These are phyloP conservation scores for Ceratocystis smalleyi DNA, from an alignment of 2,329 filamentous ascomycete species.

Conservation along the genomic window DNA sequence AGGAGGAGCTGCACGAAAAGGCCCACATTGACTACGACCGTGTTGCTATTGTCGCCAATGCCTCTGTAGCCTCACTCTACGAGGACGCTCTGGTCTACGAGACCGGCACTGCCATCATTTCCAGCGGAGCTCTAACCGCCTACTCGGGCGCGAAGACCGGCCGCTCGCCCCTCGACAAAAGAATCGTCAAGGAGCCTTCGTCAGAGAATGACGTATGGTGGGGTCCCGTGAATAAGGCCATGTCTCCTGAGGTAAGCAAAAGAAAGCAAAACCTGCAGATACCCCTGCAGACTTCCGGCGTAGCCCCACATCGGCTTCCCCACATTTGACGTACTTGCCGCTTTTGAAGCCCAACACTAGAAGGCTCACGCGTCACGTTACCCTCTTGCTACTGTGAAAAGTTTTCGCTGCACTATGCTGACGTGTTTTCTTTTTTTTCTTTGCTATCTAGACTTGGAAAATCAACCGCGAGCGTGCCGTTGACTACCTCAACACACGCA, in stretches of 20 bases:
- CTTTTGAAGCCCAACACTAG: background rate
- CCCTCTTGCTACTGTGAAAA: background rate
- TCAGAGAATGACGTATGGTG: constrained; percentile 95
- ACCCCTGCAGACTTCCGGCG: background rate
- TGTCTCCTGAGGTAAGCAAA: constrained; percentile 71
- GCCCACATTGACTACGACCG: constrained; percentile 99
- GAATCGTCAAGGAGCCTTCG: constrained; percentile 78
- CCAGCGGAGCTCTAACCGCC: constrained; percentile 82
- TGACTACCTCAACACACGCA: constrained; percentile 97
- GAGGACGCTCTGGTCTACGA: constrained; percentile 96
- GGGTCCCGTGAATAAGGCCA: constrained; percentile 98
- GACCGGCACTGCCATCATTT: constrained; percentile 92
- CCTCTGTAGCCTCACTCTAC: constrained; percentile 87
- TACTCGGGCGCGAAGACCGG: constrained; percentile 98
- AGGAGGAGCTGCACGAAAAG: constrained; percentile 93
- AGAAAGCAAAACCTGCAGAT: background rate
- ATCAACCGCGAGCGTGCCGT: constrained; percentile 98
- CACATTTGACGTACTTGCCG: constrained; percentile 13
- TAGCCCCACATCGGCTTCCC: constrained; percentile 5
- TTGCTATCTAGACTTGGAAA: constrained; percentile 66
- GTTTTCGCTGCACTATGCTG: background rate
- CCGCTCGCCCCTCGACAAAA: constrained; percentile 91
- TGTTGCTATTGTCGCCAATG: constrained; percentile 92
- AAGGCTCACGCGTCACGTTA: background rate
- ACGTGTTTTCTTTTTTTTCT: constrained; percentile 12